Evolutionary conservation across 257 asterid species (phyloP), one percentile per base, ranked within the genome.

Genomic region (Solanum sejunctum): DNA sequence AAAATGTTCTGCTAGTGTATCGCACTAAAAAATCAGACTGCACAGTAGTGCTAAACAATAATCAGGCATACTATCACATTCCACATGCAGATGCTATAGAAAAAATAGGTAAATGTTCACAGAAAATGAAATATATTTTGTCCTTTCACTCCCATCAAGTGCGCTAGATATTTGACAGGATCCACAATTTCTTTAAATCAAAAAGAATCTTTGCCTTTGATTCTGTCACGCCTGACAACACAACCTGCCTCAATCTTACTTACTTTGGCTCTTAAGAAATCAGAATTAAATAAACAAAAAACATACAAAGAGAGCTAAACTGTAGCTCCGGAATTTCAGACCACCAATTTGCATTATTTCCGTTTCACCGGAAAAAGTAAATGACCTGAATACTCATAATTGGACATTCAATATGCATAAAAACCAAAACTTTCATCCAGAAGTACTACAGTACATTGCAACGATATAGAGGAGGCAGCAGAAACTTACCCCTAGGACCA

Each of bases 401-500:
- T 52, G 47, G n/a, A 16, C 82, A 26, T 26, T 78, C 64, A 6
- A 15, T 16, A 78, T 8, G 64, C 49, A 78, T 16, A 16, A 8
- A 78, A 78, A 9, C 16, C 82, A 16, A 26, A 77, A 16, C 0
- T 52, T 51, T 7, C 8, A 75, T 16, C 55, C 61, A 13, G 21
- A 4, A 23, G 26, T 8, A 10, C 82, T 2, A 23, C 26, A 26
- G 26, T 23, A 15, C 26, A 26, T 52, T 16, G 28, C 39, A 52
- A 78, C 13, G 82, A 52, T 63, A 32, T 12, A 18, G 16, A 32
- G 15, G 12, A 3, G 73, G 70, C 51, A 85, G 13, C 3, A 66
- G 80, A 47, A 69, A 84, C 84, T 84, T 88, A 97, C 99, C 98
- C 85, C 99, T 93, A 58, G 99, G 99, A 41, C 98, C 99, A 83